Base-by-base conservation (phyloP, 2,329 filamentous ascomycete species). In the Rutstroemia sydowiana region DNA sequence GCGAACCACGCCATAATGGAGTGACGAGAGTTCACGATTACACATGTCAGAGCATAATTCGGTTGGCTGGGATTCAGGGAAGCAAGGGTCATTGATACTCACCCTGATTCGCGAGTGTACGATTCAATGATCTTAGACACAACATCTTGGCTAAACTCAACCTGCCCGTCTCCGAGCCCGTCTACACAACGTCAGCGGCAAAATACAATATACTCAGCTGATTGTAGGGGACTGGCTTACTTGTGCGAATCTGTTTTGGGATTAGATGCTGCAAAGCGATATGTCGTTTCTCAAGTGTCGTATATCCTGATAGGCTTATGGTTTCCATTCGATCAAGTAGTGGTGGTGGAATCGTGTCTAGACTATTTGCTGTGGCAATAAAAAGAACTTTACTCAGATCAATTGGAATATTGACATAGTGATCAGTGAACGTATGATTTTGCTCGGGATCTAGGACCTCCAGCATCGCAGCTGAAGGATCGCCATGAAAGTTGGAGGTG, bases 391-490 rank as follows among this genome's bases (percentile, higher is more conserved):
- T 96, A 72, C 89, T 95, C 18, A 98, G 77, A 66, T 98, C 93
- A 59, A 97, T 88, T 0, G 93, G 92, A 57, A 96, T 90, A 63
- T 91, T 91, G 67, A 98, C 82, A 68, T 97, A 98, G 71, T 98
- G 93, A 66, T 98, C 93, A 28, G 84, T 88, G 71, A 98, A 98
- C 9, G 82, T 86, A 69, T 95, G 81, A 66, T 98, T 98, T 71
- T 98, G 93, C 69, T 98, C 93, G 0, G 93, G 93, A 65, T 98
- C 93, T 42, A 98, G 76, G 10, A 98, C 93, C 69, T 98, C 93
- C 13, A 98, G 82, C 92, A 98, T 96, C 8, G 93, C 93, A 20
- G 93, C 93, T 18, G 89, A 95, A 3, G 93, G 93, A 64, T 98
- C 93, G 37, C 93, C 93, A 60, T 98, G 91, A 68, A 93, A 87